A percentile compares a stretch with the other conserved stretches of the same genome.
phyloP scores from a whole-genome alignment of 768 basidiomycete genomes.

The Leccinum subgranulosum region DNA sequence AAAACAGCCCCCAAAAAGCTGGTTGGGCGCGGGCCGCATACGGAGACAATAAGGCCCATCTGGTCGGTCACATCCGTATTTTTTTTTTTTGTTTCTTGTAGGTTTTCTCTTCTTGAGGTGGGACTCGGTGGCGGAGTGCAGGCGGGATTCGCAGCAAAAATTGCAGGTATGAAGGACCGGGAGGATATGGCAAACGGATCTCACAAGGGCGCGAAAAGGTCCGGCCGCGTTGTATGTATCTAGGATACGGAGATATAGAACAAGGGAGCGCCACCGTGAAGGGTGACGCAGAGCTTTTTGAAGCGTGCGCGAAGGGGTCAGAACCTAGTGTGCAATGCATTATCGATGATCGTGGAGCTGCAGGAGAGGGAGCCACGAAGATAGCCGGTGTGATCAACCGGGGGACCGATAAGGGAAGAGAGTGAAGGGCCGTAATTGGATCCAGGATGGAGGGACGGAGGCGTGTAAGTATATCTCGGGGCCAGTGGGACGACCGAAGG shows the following conservation, averaged over 20 bases:
- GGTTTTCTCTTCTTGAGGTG: not conserved
- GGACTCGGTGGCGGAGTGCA: not conserved
- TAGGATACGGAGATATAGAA: conserved; percentile 10
- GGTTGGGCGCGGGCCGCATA: conserved; percentile 7
- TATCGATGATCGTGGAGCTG: not conserved
- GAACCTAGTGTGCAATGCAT: not conserved
- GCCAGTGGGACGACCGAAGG: not conserved
- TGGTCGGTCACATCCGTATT: conserved; percentile 11
- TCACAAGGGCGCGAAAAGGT: conserved; percentile 10
- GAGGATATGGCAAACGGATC: conserved; percentile 13
- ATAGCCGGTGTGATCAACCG: conserved; percentile 18
- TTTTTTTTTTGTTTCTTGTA: not conserved
- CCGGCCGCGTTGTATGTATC: conserved; percentile 10
- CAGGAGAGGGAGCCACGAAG: not conserved
- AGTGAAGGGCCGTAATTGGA: conserved; percentile 1
- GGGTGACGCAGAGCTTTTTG: not conserved
- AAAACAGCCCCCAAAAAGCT: conserved; percentile 1
- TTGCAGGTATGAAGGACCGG: not conserved
- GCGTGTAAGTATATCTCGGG: not conserved
- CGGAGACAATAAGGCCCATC: conserved; percentile 16
- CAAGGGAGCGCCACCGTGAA: not conserved
- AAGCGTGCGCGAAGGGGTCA: not conserved
- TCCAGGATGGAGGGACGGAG: conserved; percentile 1
- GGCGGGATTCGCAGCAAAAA: not conserved
- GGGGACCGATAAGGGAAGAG: conserved; percentile 8